Conservation (phyloP, 805 yeast species). For the Myxozyma melibiosi region DNA sequence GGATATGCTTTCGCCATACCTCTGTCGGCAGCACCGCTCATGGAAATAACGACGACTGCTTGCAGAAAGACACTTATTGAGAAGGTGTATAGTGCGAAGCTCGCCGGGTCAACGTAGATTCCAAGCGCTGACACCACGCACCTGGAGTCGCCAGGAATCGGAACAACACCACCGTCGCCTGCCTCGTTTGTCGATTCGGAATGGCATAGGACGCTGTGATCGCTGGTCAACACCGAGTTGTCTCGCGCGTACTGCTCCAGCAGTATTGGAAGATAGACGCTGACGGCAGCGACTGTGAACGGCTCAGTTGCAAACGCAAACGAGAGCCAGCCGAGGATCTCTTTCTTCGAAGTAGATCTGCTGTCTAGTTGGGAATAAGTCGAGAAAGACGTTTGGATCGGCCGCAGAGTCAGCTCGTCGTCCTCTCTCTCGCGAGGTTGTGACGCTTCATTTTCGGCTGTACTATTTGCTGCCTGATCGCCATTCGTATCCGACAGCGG, state of each 20-base stretch:
- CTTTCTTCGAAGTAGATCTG: slow-evolving; percentile 45
- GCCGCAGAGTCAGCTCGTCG: slow-evolving; percentile 14
- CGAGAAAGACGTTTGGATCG: slow-evolving; percentile 26
- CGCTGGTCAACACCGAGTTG: slow-evolving; percentile 65
- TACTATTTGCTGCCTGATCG: no score
- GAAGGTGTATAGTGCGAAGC: slow-evolving; percentile 73
- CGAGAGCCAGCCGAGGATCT: slow-evolving; percentile 59
- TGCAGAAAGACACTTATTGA: slow-evolving; percentile 73
- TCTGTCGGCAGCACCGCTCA: slow-evolving; percentile 72
- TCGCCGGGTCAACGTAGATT: slow-evolving; percentile 65
- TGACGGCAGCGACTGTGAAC: slow-evolving; percentile 74
- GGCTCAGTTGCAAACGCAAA: slow-evolving; percentile 80
- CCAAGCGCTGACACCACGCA: slow-evolving; percentile 56
- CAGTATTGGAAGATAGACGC: slow-evolving; percentile 73
- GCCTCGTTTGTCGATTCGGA: slow-evolving; percentile 23
- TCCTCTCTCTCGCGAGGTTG: background rate
- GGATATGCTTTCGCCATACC: slow-evolving; percentile 35
- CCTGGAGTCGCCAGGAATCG: slow-evolving; percentile 33
- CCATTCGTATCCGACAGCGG: background rate
- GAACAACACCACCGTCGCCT: slow-evolving; percentile 37
- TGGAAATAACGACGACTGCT: slow-evolving; percentile 66
- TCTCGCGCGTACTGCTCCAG: slow-evolving; percentile 72
- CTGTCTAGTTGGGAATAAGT: slow-evolving; percentile 28
- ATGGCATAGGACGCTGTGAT: slow-evolving; percentile 60
- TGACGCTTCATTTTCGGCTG: no score